These are phyloP conservation scores for Hymenochaete sp. DNA, from an alignment of 1,284 basidiomycete species.

Conservation along the genomic window DNA sequence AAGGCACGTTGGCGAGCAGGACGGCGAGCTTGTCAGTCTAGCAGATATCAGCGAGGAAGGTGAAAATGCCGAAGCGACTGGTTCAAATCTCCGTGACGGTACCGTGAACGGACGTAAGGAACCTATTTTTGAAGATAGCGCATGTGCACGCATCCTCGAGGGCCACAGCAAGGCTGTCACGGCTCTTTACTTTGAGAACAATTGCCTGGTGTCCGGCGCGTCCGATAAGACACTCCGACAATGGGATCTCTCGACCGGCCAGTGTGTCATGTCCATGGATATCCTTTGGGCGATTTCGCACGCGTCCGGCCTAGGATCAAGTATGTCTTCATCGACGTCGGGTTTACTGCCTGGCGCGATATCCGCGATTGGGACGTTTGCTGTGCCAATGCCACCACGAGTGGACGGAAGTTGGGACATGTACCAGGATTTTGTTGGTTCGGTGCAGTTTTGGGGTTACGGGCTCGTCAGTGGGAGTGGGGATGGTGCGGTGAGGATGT, in stretches of 20 bases:
- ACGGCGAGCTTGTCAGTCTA: conserved; percentile 39
- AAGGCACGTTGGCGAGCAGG: conserved; percentile 64
- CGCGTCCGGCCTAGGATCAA: conserved; percentile 37
- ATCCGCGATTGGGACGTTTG: conserved; percentile 59
- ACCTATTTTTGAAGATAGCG: conserved; percentile 27
- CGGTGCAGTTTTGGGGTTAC: conserved; percentile 98
- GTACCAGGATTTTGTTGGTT: conserved; percentile 97
- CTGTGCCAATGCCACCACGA: conserved; percentile 78
- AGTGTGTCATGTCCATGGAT: conserved; percentile 99
- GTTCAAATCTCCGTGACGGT: conserved; percentile 29
- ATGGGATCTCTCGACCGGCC: conserved; percentile 95
- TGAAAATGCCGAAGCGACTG: conserved; percentile 50
- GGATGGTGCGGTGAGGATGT: conserved; percentile 96
- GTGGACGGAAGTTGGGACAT: conserved; percentile 90
- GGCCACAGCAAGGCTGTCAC: conserved; percentile 93
- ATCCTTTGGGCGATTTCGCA: conserved; percentile 99
- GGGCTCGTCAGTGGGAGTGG: conserved; percentile 94
- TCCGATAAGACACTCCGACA: conserved; percentile 97
- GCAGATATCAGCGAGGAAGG: conserved; percentile 49
- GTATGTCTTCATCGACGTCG: conserved; percentile 20
- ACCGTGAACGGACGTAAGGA: conserved; percentile 21
- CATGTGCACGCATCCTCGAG: conserved; percentile 75
- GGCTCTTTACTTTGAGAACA: conserved; percentile 90
- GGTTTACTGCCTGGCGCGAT: conserved; percentile 41
- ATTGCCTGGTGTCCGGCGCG: conserved; percentile 91